Evolutionary conservation across 2,329 filamentous ascomycete species (phyloP), one percentile per base, ranked within the genome.

Genomic region (Hymenoscyphus salicellus): DNA sequence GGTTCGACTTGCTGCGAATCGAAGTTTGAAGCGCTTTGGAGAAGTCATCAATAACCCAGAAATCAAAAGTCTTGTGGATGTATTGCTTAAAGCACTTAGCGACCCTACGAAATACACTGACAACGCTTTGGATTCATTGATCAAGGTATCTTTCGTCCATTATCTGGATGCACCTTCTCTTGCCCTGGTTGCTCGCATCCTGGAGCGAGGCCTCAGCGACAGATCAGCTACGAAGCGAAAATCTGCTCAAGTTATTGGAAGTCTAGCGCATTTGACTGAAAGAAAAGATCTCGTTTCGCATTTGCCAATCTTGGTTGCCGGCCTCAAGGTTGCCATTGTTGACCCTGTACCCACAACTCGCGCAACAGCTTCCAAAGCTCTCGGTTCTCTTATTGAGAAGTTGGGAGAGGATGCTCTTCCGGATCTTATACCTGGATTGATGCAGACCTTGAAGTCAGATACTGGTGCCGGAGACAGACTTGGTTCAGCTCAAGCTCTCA

Each of bases 11-110:
- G 93, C 92, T 26, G 95, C 95, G 7, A 99, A 99, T 78, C 89
- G 94, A 78, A 97, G 93, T 79, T 83, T 99, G 79, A 96, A 99
- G 80, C 90, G 95, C 63, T 99, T 99, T 76, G 95, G 96, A 70
- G 96, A 99, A 77, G 96, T 99, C 70, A 99, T 99, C 77, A 96
- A 85, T 77, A 99, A 99, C 77, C 95, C 95, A 3, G 95, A 99
- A 78, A 92, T 99, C 75, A 97, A 97, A 84, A 86, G 89, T 69
- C 83, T 98, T 16, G 94, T 98, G 65, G 89, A 90, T 72, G 90
- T 97, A 63, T 85, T 99, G 38, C 88, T 99, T 71, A 98, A 97
- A 79, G 96, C 95, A 67, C 86, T 99, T 65, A 99, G 95, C 73
- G 95, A 99, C 76, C 93, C 95, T 1, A 99, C 94, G 0, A 98